Evolutionary conservation across 805 yeast species (phyloP).

Genomic region (Teunomyces stri): DNA sequence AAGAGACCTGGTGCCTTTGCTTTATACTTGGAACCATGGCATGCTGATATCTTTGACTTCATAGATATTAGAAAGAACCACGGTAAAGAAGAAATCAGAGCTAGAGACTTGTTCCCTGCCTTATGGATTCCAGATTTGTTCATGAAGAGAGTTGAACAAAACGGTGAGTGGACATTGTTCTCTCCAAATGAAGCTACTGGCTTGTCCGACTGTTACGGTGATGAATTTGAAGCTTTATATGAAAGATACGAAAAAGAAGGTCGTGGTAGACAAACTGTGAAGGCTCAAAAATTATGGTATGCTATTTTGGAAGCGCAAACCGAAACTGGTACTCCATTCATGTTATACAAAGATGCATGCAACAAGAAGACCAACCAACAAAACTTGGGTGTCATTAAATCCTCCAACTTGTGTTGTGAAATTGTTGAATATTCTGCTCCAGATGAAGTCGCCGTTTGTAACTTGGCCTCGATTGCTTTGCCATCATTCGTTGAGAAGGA

Average conservation of each 20-base stretch:
- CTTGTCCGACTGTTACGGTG: conserved; percentile 53
- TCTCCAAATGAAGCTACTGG: conserved; percentile 62
- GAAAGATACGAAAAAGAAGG: conserved; percentile 51
- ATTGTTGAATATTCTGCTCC: conserved; percentile 59
- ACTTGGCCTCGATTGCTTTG: conserved; percentile 58
- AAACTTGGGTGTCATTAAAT: conserved; percentile 58
- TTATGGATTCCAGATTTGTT: conserved; percentile 63
- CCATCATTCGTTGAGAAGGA: conserved; percentile 53
- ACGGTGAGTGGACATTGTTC: conserved; percentile 57
- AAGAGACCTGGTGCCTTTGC: conserved; percentile 67
- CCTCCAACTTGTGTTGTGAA: conserved; percentile 63
- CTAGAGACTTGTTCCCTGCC: conserved; percentile 62
- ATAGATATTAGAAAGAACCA: conserved; percentile 60
- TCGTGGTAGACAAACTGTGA: conserved; percentile 48
- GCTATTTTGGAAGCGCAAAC: conserved; percentile 61
- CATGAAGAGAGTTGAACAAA: conserved; percentile 58
- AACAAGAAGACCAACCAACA: conserved; percentile 57
- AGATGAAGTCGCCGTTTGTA: conserved; percentile 61
- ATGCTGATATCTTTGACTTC: conserved; percentile 56
- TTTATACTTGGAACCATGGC: conserved; percentile 62
- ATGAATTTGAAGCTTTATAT: conserved; percentile 52
- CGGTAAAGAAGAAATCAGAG: conserved; percentile 63
- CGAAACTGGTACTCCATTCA: conserved; percentile 64
- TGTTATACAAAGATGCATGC: conserved; percentile 64
- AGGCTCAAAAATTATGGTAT: conserved; percentile 63